phyloP scores from a whole-genome alignment of 257 asterid genomes.

The Euphrasia confusa region DNA sequence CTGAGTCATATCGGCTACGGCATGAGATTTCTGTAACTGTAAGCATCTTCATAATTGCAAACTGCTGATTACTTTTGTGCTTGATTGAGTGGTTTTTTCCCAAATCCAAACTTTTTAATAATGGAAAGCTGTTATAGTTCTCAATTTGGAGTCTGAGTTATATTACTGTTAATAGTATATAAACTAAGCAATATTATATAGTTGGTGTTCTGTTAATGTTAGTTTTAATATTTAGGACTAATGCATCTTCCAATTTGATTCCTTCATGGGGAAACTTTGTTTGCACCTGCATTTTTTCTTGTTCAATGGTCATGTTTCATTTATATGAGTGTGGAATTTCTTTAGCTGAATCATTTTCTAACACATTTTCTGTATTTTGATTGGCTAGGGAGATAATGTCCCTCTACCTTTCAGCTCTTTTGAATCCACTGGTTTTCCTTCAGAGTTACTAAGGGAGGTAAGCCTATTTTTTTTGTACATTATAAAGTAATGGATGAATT shows the following conservation, averaged over 20 bases:
- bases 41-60: conserved; percentile 28
- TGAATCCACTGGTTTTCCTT: conserved; percentile 73
- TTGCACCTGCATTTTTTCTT: background rate
- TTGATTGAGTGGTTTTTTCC: conserved; percentile 6
- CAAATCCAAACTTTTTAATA: background rate
- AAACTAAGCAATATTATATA: background rate
- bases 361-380: conserved; percentile 14
- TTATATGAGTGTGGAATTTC: background rate
- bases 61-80: background rate
- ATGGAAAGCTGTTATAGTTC: background rate
- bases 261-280: background rate
- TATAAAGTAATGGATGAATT: conserved; percentile 20
- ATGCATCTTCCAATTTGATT: background rate
- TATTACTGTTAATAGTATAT: background rate
- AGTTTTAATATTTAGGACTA: conserved; percentile 11
- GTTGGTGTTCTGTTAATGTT: background rate
- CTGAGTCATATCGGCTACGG: conserved; percentile 58
- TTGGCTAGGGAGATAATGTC: conserved; percentile 71
- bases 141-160: background rate
- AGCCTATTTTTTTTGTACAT: conserved; percentile 24
- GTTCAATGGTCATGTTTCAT: background rate
- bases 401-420: conserved; percentile 76
- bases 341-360: conserved; percentile 1
- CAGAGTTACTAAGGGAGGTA: conserved; percentile 94
- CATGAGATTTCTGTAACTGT: conserved; percentile 88